These are phyloP conservation scores for Diplocarpon rosae DNA, from an alignment of 2,329 filamentous ascomycete species.

Conservation along the genomic window DNA sequence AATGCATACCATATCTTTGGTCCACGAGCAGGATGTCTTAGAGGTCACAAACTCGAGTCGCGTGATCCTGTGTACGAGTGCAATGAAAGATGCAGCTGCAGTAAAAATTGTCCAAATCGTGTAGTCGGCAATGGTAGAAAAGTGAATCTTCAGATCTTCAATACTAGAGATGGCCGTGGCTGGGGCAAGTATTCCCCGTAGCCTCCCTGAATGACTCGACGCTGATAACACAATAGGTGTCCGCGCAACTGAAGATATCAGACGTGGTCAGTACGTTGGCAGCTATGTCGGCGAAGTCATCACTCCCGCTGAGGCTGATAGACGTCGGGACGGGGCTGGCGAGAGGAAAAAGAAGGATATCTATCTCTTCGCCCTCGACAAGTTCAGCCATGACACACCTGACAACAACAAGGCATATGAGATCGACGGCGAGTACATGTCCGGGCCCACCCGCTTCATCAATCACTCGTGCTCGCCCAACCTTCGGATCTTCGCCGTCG, in stretches of 20 bases:
- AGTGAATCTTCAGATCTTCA: constrained; percentile 66
- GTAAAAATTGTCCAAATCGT: constrained; percentile 55
- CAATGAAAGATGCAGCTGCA: constrained; percentile 59
- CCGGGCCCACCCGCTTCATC: constrained; percentile 69
- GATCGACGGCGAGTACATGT: constrained; percentile 64
- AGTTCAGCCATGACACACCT: constrained; percentile 54
- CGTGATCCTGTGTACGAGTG: constrained; percentile 68
- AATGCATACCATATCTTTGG: constrained; percentile 50
- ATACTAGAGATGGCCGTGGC: constrained; percentile 54
- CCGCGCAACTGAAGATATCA: constrained; percentile 50
- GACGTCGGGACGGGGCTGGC: constrained; percentile 46
- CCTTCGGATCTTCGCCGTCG: constrained; percentile 66
- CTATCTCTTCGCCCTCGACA: constrained; percentile 74
- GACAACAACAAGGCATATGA: constrained; percentile 46
- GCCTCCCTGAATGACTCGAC: background rate
- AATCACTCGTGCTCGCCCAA: constrained; percentile 78
- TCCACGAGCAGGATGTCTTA: constrained; percentile 39
- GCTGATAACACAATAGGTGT: constrained; percentile 38
- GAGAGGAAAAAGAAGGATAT: constrained; percentile 56
- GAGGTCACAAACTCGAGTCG: constrained; percentile 40
- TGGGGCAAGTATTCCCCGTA: constrained; percentile 47
- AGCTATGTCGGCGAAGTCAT: constrained; percentile 66
- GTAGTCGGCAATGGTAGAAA: constrained; percentile 65
- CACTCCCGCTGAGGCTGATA: constrained; percentile 50
- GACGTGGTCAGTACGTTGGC: constrained; percentile 68